These are phyloP conservation scores for Asparagopsis taxiformis DNA, from an alignment of 31 red algal species.

Conservation along the genomic window DNA sequence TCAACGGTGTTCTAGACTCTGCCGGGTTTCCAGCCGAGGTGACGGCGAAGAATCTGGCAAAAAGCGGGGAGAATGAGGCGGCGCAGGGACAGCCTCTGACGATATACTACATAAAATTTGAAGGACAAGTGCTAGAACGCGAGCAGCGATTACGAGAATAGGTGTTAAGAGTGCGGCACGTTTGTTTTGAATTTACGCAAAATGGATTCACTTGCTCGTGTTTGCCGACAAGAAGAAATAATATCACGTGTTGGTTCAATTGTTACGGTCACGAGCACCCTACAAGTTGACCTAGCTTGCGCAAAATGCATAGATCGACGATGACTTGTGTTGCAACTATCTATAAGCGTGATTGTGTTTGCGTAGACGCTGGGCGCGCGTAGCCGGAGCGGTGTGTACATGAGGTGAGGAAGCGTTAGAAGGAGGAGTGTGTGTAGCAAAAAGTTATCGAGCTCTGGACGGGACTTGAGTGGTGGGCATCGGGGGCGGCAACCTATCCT, in stretches of 20 bases:
- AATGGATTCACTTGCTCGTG: background rate
- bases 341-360: too few relatives aligned
- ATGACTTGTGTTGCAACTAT: too few relatives aligned
- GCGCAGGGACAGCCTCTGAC: constrained; percentile 51
- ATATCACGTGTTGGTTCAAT: too few relatives aligned
- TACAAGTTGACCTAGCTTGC: too few relatives aligned
- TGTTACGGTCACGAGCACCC: too few relatives aligned
- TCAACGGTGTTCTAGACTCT: constrained; percentile 69
- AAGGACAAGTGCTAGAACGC: constrained; percentile 42
- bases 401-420: too few relatives aligned
- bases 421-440: too few relatives aligned
- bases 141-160: constrained; percentile 23
- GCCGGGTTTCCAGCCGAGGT: constrained; percentile 78
- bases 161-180: background rate
- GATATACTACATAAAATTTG: constrained; percentile 80
- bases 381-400: too few relatives aligned
- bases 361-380: too few relatives aligned
- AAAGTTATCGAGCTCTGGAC: constrained; percentile 36
- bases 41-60: constrained; percentile 40
- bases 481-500: constrained; percentile 47
- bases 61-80: constrained; percentile 29
- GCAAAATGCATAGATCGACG: too few relatives aligned
- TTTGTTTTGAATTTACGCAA: background rate
- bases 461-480: constrained; percentile 21
- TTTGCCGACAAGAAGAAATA: too few relatives aligned